Percentiles rank a stretch among this genome's conserved stretches.
These are phyloP conservation scores for Groenewaldozyma auringiensis DNA, from an alignment of 1,139 yeast species.

Conservation along the genomic window DNA sequence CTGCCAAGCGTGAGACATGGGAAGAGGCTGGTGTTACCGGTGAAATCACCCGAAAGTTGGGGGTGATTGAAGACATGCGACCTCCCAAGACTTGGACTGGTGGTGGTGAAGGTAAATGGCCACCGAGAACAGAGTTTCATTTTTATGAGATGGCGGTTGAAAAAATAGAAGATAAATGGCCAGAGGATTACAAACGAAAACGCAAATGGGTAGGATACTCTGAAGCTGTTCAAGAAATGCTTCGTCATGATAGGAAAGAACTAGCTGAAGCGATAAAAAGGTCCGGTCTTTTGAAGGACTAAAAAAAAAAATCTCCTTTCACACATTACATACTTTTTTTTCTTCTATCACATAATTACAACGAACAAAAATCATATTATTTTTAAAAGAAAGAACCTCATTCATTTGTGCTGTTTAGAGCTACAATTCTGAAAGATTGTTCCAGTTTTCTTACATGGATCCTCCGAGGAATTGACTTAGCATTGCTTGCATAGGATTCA, in stretches of 20 bases:
- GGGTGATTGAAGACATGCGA: constrained; percentile 60
- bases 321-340: neutral
- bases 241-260: constrained; percentile 58
- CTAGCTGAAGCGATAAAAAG: constrained; percentile 55
- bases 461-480: constrained; percentile 1
- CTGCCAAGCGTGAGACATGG: constrained; percentile 91
- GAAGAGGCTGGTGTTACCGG: constrained; percentile 94
- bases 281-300: constrained; percentile 29
- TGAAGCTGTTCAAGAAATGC: constrained; percentile 63
- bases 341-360: neutral
- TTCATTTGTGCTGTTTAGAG: no score
- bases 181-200: constrained; percentile 54
- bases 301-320: no score
- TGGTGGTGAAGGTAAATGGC: constrained; percentile 16
- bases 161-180: constrained; percentile 57
- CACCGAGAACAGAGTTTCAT: constrained; percentile 75
- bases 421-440: no score
- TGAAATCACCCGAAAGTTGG: constrained; percentile 45
- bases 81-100: constrained; percentile 50
- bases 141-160: constrained; percentile 67
- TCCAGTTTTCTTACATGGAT: neutral
- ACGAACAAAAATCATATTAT: neutral
- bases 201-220: constrained; percentile 70
- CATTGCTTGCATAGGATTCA: constrained; percentile 3
- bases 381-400: neutral